phyloP scores from a whole-genome alignment of 73 alveolate genomes.

The Paramecium biaurelia region DNA sequence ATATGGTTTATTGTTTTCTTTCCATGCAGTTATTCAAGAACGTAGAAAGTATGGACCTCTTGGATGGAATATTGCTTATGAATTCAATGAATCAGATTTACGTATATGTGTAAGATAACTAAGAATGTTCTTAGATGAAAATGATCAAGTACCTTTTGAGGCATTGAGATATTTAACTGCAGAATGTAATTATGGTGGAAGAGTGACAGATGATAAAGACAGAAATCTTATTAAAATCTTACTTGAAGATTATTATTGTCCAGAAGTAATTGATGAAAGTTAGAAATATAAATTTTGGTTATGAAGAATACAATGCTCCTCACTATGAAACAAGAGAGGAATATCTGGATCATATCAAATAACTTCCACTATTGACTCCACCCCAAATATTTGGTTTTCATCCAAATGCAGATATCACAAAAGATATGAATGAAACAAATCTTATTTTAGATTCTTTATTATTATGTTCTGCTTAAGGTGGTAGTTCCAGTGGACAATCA shows the following conservation, averaged over 20 bases:
- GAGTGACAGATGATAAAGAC: conserved; percentile 99
- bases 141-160: conserved; percentile 97
- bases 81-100: conserved; percentile 98
- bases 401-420: conserved; percentile 99
- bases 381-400: conserved; percentile 99
- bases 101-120: conserved; percentile 96
- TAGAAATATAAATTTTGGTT: conserved; percentile 85
- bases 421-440: conserved; percentile 97
- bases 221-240: conserved; percentile 95
- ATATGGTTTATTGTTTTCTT: conserved; percentile 99
- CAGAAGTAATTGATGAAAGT: conserved; percentile 83
- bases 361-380: conserved; percentile 93
- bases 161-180: conserved; percentile 99
- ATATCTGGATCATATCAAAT: conserved; percentile 91
- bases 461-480: conserved; percentile 69
- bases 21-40: conserved; percentile 99
- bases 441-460: conserved; percentile 79
- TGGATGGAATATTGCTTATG: conserved; percentile 99
- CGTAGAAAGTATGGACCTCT: conserved; percentile 99
- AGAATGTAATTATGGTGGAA: conserved; percentile 99
- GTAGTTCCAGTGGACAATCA: conserved; percentile 67
- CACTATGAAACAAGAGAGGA: conserved; percentile 88
- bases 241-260: conserved; percentile 91
- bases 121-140: conserved; percentile 97
- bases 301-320: conserved; percentile 93